Percentiles rank a stretch among this genome's conserved stretches.
Evolutionary conservation across 1,284 basidiomycete genomes (phyloP).

Genomic region (Schizopora paradoxa): DNA sequence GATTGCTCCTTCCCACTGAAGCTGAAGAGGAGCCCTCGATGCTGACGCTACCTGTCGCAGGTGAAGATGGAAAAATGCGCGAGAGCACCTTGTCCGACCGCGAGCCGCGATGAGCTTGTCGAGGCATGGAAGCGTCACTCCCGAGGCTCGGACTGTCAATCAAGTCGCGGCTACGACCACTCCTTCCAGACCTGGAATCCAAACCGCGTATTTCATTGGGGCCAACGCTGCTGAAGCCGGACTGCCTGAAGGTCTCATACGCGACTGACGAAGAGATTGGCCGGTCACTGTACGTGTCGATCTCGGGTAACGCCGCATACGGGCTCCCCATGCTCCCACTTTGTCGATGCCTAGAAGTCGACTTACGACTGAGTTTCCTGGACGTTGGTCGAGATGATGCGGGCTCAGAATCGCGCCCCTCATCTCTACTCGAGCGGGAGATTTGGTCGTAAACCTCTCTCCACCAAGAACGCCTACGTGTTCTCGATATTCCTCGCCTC

Average conservation of each 20-base stretch:
- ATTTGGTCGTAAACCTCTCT: constrained; percentile 4
- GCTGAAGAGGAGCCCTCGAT: too few relatives aligned
- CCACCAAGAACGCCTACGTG: constrained; percentile 10
- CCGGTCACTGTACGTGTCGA: background rate
- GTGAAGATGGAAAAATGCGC: background rate
- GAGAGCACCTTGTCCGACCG: background rate
- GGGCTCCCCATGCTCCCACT: background rate
- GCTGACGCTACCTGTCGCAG: too few relatives aligned
- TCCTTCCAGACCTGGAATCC: background rate
- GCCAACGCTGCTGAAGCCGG: background rate
- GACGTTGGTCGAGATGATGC: background rate
- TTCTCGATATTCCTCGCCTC: background rate
- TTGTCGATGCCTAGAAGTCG: background rate
- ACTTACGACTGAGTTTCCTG: background rate
- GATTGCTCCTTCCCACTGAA: too few relatives aligned
- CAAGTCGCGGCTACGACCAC: background rate
- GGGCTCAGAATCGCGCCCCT: background rate
- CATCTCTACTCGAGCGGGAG: background rate
- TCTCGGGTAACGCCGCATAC: background rate
- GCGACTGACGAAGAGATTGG: background rate
- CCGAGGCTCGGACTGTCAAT: background rate
- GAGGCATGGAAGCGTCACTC: too few relatives aligned
- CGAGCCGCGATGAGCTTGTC: too few relatives aligned
- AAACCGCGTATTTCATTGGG: background rate
- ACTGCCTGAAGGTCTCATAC: background rate